Conservation (phyloP, 2,329 filamentous ascomycete species). For the Macrophomina pseudophaseolina region DNA sequence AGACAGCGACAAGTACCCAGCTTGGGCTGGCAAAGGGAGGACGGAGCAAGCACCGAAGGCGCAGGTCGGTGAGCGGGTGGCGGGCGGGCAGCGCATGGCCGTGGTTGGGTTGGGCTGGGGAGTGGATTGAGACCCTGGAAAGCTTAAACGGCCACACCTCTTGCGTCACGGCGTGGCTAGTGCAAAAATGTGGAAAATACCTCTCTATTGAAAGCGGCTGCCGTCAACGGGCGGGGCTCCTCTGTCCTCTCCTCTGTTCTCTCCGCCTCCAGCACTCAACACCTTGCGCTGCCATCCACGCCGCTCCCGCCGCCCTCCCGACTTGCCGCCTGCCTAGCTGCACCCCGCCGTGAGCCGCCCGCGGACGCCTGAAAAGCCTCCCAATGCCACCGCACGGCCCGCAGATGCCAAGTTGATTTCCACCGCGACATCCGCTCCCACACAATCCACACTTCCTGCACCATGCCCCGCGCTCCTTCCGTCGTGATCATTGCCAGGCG, state of each 20-base stretch:
- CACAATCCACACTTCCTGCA: not conserved
- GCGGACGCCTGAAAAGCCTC: not conserved
- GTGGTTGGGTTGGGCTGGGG: not conserved
- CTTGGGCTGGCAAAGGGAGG: not conserved
- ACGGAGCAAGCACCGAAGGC: not conserved
- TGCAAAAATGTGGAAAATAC: slow-evolving; percentile 23
- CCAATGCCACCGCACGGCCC: slow-evolving; percentile 22
- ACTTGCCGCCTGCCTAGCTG: not conserved
- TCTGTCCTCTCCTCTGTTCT: not conserved
- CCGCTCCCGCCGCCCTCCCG: not conserved
- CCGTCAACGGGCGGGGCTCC: not conserved
- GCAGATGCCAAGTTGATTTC: slow-evolving; percentile 15
- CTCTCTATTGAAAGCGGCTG: not conserved
- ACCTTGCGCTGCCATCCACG: not conserved
- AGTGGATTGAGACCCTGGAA: slow-evolving; percentile 10
- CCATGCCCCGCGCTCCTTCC: slow-evolving; percentile 52
- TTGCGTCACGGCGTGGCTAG: slow-evolving; percentile 25
- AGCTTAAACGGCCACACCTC: slow-evolving; percentile 15
- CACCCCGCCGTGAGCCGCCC: not conserved
- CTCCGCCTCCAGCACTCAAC: no score
- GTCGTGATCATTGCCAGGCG: slow-evolving; percentile 58
- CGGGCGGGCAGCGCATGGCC: not conserved
- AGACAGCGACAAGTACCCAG: not conserved
- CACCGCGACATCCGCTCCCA: slow-evolving; percentile 15
- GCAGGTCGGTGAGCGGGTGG: not conserved